Base-by-base conservation (phyloP, 1,284 basidiomycete genomes). In the Coniferiporia sulphurascens region DNA sequence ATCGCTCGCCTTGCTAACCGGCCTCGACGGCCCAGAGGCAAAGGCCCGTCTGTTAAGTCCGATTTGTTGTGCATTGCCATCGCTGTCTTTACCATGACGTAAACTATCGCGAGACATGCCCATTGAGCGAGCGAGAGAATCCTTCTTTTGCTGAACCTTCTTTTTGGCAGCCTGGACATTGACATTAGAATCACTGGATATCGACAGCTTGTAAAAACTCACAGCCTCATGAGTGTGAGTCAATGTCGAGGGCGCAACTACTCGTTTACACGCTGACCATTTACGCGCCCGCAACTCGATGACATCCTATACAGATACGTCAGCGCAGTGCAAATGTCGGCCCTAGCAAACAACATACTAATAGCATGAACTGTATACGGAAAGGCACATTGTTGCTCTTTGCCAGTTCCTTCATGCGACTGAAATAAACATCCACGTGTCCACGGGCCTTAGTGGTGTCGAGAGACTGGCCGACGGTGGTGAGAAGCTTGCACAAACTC, bases 371-470 rank as follows among this genome's bases (percentile, higher is more conserved):
- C 61, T 88, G 86, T 83, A 98, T 93, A 70, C 96, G 88, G 35
- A 92, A 86, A 60, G 85, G 86, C 64, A 97, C 85, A 58, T 87
- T 85, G 34, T 71, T 76, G 67, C 83, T 90, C 76, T 88, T 88
- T 49, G 82, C 77, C 63, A 97, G 79, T 69, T 89, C 85, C 69
- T 85, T 83, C 84, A 99, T 95, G 55, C 95, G 84, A 56, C 84
- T 79, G 77, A 98, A 97, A 80, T 98, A 97, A 48, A 95, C 87
- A 67, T 93, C 89, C 85, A 98, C 91, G 68, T 93, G 89, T n/a
- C 82, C 84, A 53, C 83, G 82, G 48, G 91, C 91, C 78, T 93
- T 94, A 17, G 74, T 72, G 0, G 84, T 85, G 70, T 98, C 95
- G 62, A 97, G 83, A 45, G 84, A 78, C 62, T 80, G 79, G 55